phyloP scores from a whole-genome alignment of 2,329 filamentous ascomycete species.

The Exophiala phaeomuriformis region DNA sequence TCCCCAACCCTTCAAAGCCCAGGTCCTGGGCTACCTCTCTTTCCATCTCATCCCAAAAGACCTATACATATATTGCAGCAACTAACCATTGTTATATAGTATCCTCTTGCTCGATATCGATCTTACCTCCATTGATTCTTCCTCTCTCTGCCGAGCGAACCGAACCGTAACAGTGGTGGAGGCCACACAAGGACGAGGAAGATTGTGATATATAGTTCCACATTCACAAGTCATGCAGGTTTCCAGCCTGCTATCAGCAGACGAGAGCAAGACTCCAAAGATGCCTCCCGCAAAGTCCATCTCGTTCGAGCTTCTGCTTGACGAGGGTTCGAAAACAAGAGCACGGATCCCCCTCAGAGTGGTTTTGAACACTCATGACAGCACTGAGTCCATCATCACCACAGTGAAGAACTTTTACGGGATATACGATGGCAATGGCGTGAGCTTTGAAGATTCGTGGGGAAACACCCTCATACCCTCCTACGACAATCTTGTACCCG shows the following conservation, averaged over 20 bases:
- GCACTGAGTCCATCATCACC: constrained; percentile 93
- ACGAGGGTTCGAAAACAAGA: constrained; percentile 50
- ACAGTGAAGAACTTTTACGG: constrained; percentile 99
- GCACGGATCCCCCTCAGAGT: constrained; percentile 60
- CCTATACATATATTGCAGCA: neutral
- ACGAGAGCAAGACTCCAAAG: constrained; percentile 27
- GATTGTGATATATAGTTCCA: constrained; percentile 27
- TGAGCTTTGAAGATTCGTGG: constrained; percentile 88
- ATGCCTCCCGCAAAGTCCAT: constrained; percentile 50
- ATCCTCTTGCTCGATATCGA: neutral
- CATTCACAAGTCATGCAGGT: constrained; percentile 31
- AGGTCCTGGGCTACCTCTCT: neutral
- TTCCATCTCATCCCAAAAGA: neutral
- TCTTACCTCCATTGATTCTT: neutral
- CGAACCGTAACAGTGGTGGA: neutral
- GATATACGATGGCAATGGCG: constrained; percentile 78
- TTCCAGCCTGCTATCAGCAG: constrained; percentile 23
- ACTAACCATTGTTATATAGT: constrained; percentile 5
- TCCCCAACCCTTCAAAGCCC: neutral
- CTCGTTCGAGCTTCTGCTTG: constrained; percentile 56
- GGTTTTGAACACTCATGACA: constrained; percentile 91
- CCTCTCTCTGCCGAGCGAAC: constrained; percentile 1
- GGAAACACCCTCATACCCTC: constrained; percentile 88
- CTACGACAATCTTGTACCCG: constrained; percentile 89
- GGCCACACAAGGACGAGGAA: constrained; percentile 1